phyloP scores from a whole-genome alignment of 495 filamentous ascomycete genomes.

The Annulohypoxylon bovei region DNA sequence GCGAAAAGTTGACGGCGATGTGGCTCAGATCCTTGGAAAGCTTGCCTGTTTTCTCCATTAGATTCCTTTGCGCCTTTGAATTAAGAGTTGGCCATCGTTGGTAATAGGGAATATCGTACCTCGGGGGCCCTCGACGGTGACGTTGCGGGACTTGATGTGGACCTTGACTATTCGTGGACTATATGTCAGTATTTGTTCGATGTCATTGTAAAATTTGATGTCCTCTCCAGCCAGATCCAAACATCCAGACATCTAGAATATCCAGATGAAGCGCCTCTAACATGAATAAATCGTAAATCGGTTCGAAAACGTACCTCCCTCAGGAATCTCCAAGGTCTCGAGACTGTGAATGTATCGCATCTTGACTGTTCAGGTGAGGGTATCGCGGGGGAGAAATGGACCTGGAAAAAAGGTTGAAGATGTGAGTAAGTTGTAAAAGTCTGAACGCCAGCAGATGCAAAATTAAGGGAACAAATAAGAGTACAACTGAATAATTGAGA shows the following conservation, averaged over 20 bases:
- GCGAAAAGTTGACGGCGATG: conserved; percentile 92
- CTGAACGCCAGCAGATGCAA: neutral
- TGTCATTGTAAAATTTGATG: conserved; percentile 24
- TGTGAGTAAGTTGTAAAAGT: conserved; percentile 28
- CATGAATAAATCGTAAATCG: conserved; percentile 17
- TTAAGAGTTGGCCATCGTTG: neutral
- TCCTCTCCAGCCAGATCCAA: conserved; percentile 26
- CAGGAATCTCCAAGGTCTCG: conserved; percentile 92
- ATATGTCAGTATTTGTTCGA: conserved; percentile 51
- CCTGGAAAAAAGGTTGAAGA: conserved; percentile 26
- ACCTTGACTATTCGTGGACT: conserved; percentile 78
- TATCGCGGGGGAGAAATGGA: conserved; percentile 43
- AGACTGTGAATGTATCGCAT: conserved; percentile 99
- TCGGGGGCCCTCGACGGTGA: conserved; percentile 95
- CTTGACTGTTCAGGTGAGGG: conserved; percentile 63
- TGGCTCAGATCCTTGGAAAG: conserved; percentile 95
- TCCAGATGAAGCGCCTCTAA: neutral
- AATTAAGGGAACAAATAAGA: conserved; percentile 6
- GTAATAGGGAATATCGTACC: conserved; percentile 60
- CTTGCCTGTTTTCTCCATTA: conserved; percentile 70
- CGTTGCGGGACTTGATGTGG: conserved; percentile 91
- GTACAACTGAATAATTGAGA: neutral
- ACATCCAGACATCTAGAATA: conserved; percentile 1
- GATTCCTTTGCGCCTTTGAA: conserved; percentile 14
- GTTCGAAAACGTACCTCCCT: conserved; percentile 80